Base-by-base conservation (phyloP, 108 stramenopile species). In the Fragilariopsis cylindrus region DNA sequence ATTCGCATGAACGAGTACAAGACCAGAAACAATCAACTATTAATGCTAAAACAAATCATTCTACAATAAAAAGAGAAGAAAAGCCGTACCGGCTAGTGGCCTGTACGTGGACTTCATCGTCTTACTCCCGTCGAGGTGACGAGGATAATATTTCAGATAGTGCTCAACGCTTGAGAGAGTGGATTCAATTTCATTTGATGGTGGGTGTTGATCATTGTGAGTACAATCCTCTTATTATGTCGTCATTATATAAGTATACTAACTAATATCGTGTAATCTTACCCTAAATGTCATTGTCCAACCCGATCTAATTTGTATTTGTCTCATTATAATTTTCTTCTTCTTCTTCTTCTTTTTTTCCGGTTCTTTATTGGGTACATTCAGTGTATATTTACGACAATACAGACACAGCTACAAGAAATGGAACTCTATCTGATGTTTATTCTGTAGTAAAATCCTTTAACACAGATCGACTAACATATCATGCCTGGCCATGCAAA, bases 131-230 rank as follows among this genome's bases (percentile, higher is more conserved):
- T 47, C 71, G 77, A 41, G 77, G 77, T 41, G 71, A 71, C 56
- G 39, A 4, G 16, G 7, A 19, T 41, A 40, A 30, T 48, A 47
- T 78, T 5, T 73, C 70, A 6, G 90, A 91, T 79, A 89, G 86
- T 21, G 71, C 62, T 30, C 49, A 44, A 53, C 77, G 94, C 55
- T 57, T 92, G 70, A 72, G 70, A 19, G 94, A 95, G 77, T 95
- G 94, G 94, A 84, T 95, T 53, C 82, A 79, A 49, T 95, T 89
- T 80, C 89, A 95, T 71, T 70, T 88, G 57, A 76, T 90, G 72
- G 89, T 90, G 41, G 91, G 88, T 2, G 82, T 94, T 21, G 91
- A 94, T 73, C 93, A 92, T 60, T 46, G 30, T 30, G 30, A 30
- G 30, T 30, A 30, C 30, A 30, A 2, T 30, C 30, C 30, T 30